Conservation (phyloP, 495 filamentous ascomycete genomes). For the Aspergillus baeticus region DNA sequence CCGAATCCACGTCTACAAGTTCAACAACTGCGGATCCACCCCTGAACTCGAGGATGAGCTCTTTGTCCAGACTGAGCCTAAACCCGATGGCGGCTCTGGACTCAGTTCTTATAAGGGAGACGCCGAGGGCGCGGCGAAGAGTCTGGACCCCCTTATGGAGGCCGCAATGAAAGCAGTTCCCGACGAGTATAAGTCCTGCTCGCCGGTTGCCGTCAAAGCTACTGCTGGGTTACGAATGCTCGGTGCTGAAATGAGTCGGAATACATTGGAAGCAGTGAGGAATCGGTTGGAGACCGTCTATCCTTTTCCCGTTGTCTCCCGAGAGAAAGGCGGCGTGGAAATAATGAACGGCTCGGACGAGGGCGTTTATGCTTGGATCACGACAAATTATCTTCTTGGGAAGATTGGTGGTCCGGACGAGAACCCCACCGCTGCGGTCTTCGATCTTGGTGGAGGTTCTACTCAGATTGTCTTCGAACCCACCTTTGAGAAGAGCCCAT, state of each 20-base stretch:
- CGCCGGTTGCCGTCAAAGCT: slow-evolving; percentile 92
- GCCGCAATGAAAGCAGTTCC: slow-evolving; percentile 81
- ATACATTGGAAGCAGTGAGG: slow-evolving; percentile 84
- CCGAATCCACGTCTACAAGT: slow-evolving; percentile 95
- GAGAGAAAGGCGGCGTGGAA: slow-evolving; percentile 79
- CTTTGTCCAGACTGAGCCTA: slow-evolving; percentile 86
- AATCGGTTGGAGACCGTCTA: slow-evolving; percentile 81
- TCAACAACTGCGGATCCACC: slow-evolving; percentile 95
- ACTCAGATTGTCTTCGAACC: slow-evolving; percentile 99
- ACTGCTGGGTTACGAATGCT: slow-evolving; percentile 89
- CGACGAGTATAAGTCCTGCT: slow-evolving; percentile 81
- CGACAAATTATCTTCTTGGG: slow-evolving; percentile 94
- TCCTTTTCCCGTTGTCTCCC: slow-evolving; percentile 89
- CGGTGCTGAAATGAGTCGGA: slow-evolving; percentile 74
- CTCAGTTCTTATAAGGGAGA: slow-evolving; percentile 83
- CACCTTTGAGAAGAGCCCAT: slow-evolving; percentile 72
- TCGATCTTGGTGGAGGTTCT: slow-evolving; percentile 93
- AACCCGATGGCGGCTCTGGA: slow-evolving; percentile 72
- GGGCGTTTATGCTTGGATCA: slow-evolving; percentile 99
- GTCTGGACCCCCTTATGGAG: slow-evolving; percentile 82
- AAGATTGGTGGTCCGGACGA: slow-evolving; percentile 94
- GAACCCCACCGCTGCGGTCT: slow-evolving; percentile 86
- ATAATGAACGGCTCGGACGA: slow-evolving; percentile 97
- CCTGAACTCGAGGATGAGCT: slow-evolving; percentile 92
- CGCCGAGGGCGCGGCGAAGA: slow-evolving; percentile 83